Evolutionary conservation across 176 grass and related monocot genomes (phyloP), one percentile per base, ranked within the genome.

Genomic region (Aegilops tauschii): DNA sequence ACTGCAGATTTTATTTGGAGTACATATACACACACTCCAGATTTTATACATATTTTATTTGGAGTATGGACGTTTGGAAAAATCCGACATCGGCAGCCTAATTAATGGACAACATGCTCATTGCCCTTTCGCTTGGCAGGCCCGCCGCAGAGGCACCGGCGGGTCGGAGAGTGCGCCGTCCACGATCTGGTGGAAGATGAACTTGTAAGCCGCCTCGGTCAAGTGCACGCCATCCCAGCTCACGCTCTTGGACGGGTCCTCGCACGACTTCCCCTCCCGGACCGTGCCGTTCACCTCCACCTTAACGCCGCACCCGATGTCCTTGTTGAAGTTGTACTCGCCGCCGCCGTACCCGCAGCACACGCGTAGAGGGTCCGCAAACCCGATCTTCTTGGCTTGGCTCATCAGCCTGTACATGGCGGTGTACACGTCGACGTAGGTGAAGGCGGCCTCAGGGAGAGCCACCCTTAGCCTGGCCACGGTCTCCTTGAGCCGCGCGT

Each of bases 191-290:
- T 90, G 85, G 31, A 93, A 97, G 73, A 97, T 88, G 54, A 91
- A 97, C 78, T 89, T 95, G 88, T 97, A 95, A 13, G 93, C 95
- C 1, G 93, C 93, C 88, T 97, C 91, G 0, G 93, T 93, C 79
- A 91, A 97, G 87, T 97, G 95, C 65, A 93, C 88, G 39, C 95
- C 95, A 35, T 97, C 95, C 95, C 95, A 97, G 83, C 82, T 93
- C 61, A 95, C 92, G 85, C 93, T 86, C 83, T 73, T 97, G 45
- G 69, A 86, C 8, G 93, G 93, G 34, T 94, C 79, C 18, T 81
- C 23, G 44, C 96, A 98, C 13, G 96, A 82, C 27, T 86, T 90
- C 14, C 91, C 93, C 45, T 88, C 14, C 50, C 89, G 12, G 52
- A 98, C 83, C 75, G 76, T 96, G 78, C 87, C 87, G 82, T 94